These are phyloP conservation scores for Rhodamnia argentea DNA, from an alignment of 345 rosid species.

Conservation along the genomic window DNA sequence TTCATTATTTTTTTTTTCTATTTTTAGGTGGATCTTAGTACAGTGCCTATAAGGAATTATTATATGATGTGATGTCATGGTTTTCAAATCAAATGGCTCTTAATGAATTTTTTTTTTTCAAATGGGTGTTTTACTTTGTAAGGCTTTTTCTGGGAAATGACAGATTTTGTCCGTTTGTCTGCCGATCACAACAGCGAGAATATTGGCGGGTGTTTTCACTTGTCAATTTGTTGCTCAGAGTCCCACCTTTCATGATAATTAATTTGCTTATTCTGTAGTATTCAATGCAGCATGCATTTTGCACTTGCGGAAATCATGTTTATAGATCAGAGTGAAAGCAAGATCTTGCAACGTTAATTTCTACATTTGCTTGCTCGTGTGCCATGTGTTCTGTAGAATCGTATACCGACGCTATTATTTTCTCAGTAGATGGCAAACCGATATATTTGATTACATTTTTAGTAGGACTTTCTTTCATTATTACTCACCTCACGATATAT, in stretches of 20 bases:
- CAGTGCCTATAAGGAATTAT: background rate
- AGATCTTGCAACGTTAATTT: background rate
- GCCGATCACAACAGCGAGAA: constrained; percentile 26
- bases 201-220: background rate
- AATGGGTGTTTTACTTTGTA: background rate
- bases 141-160: constrained; percentile 1
- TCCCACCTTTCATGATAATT: background rate
- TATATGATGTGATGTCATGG: constrained; percentile 4
- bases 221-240: background rate
- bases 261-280: background rate
- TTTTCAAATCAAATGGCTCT: constrained; percentile 4
- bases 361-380: background rate
- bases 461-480: background rate
- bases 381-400: background rate
- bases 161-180: constrained; percentile 33
- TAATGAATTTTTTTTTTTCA: background rate
- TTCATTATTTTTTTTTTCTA: accelerated
- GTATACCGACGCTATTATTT: background rate
- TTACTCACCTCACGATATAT: background rate
- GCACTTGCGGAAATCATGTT: background rate
- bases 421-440: background rate
- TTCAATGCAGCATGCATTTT: background rate
- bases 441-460: background rate
- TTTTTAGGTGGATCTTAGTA: constrained; percentile 13
- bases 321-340: background rate